Evolutionary conservation across 192 early-diverging fungal species (phyloP), one percentile per base, ranked within the genome.

Genomic region (Podila epicladia): DNA sequence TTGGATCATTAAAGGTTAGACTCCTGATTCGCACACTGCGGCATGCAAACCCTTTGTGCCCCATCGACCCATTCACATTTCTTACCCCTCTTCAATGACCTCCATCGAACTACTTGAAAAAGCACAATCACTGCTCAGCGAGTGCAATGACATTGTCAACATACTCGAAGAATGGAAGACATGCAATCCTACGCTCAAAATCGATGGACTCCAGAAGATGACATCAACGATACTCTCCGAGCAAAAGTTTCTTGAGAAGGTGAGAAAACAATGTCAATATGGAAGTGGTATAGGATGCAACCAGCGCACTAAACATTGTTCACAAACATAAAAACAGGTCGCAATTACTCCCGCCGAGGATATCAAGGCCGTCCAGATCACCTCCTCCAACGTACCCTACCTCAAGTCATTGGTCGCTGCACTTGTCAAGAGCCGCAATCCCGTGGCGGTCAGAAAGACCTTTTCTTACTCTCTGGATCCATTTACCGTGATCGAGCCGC

Each of bases 361-460:
- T n/a, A 78, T 78, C 64, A 78, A 71, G 59, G 19, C 59, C 1
- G 75, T 71, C 1, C 75, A 78, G 69, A 67, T 78, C 49, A 67
- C 58, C 7, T 71, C 75, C 3, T 71, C 75, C 5, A 78, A 78
- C 35, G 64, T 78, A 4, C 75, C 75, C 17, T 79, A 79, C 45
- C 61, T 79, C 33, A 79, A 72, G 58, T 72, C 76, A 5, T 37
- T 79, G 1, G 76, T 79, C 6, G 61, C 59, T 22, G 65, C 76
- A 33, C 51, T 79, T 3, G 58, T 68, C 41, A 58, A 79, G 31
- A 72, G 76, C 32, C 62, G 57, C 38, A 72, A 79, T 51, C 76
- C 76, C 5, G 65, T 79, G 33, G 76, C 76, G 12, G 32, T 79
- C 51, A 31, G 65, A n/a, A 68, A 64, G 37, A 61, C 64, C 7